A percentile compares a stretch with the other conserved stretches of the same genome.
Conservation (phyloP, 768 basidiomycete species). For the Termitomyces eurrhizus region DNA sequence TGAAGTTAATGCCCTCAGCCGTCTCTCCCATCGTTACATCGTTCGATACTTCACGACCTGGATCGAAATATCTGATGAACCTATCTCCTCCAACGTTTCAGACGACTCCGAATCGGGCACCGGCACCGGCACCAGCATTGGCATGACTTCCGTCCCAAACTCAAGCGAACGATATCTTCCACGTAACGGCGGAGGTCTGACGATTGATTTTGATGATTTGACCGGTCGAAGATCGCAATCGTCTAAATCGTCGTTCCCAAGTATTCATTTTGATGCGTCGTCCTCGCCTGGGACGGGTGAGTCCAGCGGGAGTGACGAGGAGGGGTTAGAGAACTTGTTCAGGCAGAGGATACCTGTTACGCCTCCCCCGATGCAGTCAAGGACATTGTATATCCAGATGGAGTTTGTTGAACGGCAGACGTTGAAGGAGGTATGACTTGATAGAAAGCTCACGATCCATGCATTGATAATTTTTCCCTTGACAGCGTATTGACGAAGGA, state of each 20-base stretch:
- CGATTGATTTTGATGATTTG: conserved; percentile 58
- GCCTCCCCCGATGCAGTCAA: conserved; percentile 29
- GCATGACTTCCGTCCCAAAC: conserved; percentile 51
- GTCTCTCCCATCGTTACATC: conserved; percentile 84
- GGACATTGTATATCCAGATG: conserved; percentile 95
- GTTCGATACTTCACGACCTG: conserved; percentile 91
- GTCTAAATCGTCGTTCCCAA: conserved; percentile 62
- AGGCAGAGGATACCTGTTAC: conserved; percentile 16
- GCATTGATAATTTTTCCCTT: neutral
- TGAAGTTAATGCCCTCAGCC: conserved; percentile 86
- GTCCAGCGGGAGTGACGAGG: conserved; percentile 32
- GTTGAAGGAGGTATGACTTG: conserved; percentile 60
- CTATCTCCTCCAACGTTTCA: conserved; percentile 45
- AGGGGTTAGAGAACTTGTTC: conserved; percentile 34
- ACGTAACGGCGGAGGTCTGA: conserved; percentile 54
- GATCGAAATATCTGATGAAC: conserved; percentile 56
- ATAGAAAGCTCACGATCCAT: conserved; percentile 3
- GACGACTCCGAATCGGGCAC: conserved; percentile 38
- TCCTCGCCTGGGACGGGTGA: conserved; percentile 31
- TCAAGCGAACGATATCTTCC: conserved; percentile 31
- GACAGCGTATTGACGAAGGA: conserved; percentile 74
- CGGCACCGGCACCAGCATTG: conserved; percentile 25
- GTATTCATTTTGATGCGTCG: conserved; percentile 73
- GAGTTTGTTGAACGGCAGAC: conserved; percentile 93
- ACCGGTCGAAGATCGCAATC: conserved; percentile 56